Conservation (phyloP, 2,329 filamentous ascomycete genomes). For the Hymenoscyphus repandus region DNA sequence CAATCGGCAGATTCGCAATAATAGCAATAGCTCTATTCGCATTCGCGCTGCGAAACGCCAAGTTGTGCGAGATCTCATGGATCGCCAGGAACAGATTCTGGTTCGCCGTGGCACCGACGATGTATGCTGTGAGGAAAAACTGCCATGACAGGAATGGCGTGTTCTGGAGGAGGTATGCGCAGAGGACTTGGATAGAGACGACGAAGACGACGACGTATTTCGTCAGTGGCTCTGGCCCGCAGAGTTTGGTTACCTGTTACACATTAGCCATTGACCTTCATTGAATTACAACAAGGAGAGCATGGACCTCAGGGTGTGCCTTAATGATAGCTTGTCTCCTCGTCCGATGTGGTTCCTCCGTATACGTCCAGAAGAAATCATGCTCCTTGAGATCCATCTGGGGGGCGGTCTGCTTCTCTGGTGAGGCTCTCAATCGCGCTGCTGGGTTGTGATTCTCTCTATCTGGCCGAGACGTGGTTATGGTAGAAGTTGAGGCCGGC, state of each 20-base stretch:
- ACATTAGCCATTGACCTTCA: not conserved
- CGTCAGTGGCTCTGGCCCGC: constrained; percentile 89
- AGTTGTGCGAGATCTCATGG: constrained; percentile 97
- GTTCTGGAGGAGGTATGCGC: constrained; percentile 71
- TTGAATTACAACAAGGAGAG: not conserved
- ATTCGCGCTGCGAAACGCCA: constrained; percentile 77
- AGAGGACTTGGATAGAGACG: constrained; percentile 72
- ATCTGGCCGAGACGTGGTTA: constrained; percentile 15
- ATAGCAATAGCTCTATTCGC: constrained; percentile 86
- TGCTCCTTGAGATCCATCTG: constrained; percentile 27
- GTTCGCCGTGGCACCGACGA: constrained; percentile 91
- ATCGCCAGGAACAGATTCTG: constrained; percentile 98
- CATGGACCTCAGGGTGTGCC: constrained; percentile 84
- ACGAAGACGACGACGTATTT: constrained; percentile 87
- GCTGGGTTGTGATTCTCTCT: constrained; percentile 8
- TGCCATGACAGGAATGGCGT: constrained; percentile 75
- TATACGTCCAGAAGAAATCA: constrained; percentile 96
- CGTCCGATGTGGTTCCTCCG: constrained; percentile 92
- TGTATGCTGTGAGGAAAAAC: constrained; percentile 83
- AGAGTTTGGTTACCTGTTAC: constrained; percentile 86
- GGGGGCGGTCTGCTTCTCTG: constrained; percentile 13
- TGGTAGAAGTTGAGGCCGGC: constrained; percentile 20
- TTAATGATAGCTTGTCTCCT: constrained; percentile 93
- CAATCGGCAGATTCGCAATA: constrained; percentile 92
- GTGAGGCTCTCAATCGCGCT: constrained; percentile 8